Percentiles rank a stretch among this genome's conserved stretches.
Evolutionary conservation across 768 basidiomycete species (phyloP).

Genomic region (Serendipita vermifera): DNA sequence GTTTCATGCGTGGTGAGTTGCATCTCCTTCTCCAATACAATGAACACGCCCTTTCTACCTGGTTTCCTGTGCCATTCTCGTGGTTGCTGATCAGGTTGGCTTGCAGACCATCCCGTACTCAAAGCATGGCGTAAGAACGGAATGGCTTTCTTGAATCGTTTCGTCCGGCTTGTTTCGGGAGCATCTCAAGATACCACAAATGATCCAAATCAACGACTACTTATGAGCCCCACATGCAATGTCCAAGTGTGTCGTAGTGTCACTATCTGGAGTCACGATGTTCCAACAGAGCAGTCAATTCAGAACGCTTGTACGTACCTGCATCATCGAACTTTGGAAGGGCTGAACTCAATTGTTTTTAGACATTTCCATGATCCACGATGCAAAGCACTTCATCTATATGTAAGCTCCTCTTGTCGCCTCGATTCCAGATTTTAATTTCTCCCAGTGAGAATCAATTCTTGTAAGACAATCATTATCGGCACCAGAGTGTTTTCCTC

Average conservation of each 20-base stretch:
- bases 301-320: conserved; percentile 73
- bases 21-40: no score
- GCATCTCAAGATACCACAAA: not conserved
- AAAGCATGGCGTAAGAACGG: no score
- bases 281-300: conserved; percentile 78
- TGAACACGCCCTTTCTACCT: no score
- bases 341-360: conserved; percentile 1
- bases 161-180: conserved; percentile 17
- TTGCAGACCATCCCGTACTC: no score
- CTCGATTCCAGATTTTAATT: conserved; percentile 10
- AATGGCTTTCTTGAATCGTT: no score
- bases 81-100: no score
- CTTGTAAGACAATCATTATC: conserved; percentile 40
- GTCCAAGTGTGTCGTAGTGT: conserved; percentile 81
- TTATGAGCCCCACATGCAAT: conserved; percentile 33
- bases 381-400: conserved; percentile 81
- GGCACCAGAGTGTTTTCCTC: not conserved
- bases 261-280: conserved; percentile 89
- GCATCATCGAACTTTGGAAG: conserved; percentile 1
- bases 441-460: conserved; percentile 57
- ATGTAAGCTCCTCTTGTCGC: conserved; percentile 43
- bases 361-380: conserved; percentile 70
- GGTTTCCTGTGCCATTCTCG: no score
- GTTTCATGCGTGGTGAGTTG: no score
- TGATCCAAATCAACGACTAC: conserved; percentile 24